Evolutionary conservation across 805 yeast species (phyloP).

Genomic region (Saturnispora kantuleensis): DNA sequence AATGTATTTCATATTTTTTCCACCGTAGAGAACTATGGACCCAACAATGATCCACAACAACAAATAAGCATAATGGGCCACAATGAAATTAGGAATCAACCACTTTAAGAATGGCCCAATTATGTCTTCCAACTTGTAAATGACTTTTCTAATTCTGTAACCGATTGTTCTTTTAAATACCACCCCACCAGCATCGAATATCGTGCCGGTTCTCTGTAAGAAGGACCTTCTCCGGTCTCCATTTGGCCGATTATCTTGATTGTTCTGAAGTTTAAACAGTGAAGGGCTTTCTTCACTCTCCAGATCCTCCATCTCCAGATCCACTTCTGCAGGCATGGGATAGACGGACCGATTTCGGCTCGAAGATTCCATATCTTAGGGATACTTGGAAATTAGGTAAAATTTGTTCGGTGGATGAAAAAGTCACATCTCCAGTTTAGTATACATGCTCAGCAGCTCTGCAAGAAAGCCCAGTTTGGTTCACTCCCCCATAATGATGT

Average conservation of each 20-base stretch:
- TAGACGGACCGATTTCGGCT: not conserved
- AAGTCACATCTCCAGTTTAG: not conserved
- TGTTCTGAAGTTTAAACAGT: no score
- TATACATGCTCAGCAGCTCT: not conserved
- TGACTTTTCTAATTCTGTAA: slow-evolving; percentile 26
- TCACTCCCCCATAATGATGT: slow-evolving; percentile 6
- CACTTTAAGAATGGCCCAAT: slow-evolving; percentile 33
- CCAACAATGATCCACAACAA: slow-evolving; percentile 48
- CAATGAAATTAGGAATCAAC: slow-evolving; percentile 44
- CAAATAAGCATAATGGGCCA: slow-evolving; percentile 70
- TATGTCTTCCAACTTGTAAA: slow-evolving; percentile 28
- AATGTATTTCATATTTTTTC: slow-evolving; percentile 53
- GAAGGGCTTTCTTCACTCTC: not conserved
- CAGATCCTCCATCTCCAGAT: not conserved
- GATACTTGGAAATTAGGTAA: not conserved
- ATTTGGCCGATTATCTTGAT: not conserved
- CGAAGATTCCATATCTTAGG: not conserved
- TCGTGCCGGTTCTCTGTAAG: slow-evolving; percentile 6
- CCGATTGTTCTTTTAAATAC: slow-evolving; percentile 20
- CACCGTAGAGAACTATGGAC: slow-evolving; percentile 71
- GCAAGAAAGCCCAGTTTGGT: not conserved
- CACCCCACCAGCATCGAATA: slow-evolving; percentile 8
- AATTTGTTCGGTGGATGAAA: no score
- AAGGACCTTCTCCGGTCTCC: slow-evolving; percentile 3
- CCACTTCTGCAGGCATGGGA: not conserved